Base-by-base conservation (phyloP, 495 filamentous ascomycete species). In the Aspergillus biplanus region DNA sequence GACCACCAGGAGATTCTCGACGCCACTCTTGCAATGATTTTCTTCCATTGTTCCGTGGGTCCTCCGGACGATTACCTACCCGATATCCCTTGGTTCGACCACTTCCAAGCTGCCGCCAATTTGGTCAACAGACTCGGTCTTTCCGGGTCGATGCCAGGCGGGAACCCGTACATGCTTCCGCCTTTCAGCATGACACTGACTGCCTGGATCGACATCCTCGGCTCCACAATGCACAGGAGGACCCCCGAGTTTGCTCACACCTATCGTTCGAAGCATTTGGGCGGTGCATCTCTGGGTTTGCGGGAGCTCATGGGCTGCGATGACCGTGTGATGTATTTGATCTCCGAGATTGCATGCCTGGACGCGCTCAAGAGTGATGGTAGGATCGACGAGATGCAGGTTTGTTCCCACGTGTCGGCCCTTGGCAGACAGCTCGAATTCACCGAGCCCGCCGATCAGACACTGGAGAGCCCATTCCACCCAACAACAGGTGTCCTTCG, bases 281-380 rank as follows among this genome's bases (percentile, higher is more conserved):
- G 83, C 59, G 78, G 84, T 1, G 82, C 86, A 11, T 85, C 89
- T 39, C 86, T 89, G 18, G 95, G 95, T 4, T 81, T 99, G 21
- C 87, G 88, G 42, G 95, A 97, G 72, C 83, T 99, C 11, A 99
- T 98, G 95, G 95, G 95, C 59, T 99, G 95, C 75, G 95, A 99
- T 61, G 95, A 99, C 78, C 87, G 89, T 27, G 87, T 99, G 69
- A 97, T 99, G 95, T 99, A 97, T 72, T 83, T 98, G 63, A 97
- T 99, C 70, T 97, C 93, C 2, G 95, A 99, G 72, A 97, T 97
- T 66, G 91, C 94, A 27, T 99, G 95, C 76, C 82, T 99, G 42
- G 95, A 99, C 67, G 89, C 90, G 3, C 82, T 97, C 61, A 96
- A 93, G 82, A 77, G 78, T 34, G 89, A 92, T 33, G 89, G 89